phyloP scores from a whole-genome alignment of 2,329 filamentous ascomycete species.

The Penicillium sp. region DNA sequence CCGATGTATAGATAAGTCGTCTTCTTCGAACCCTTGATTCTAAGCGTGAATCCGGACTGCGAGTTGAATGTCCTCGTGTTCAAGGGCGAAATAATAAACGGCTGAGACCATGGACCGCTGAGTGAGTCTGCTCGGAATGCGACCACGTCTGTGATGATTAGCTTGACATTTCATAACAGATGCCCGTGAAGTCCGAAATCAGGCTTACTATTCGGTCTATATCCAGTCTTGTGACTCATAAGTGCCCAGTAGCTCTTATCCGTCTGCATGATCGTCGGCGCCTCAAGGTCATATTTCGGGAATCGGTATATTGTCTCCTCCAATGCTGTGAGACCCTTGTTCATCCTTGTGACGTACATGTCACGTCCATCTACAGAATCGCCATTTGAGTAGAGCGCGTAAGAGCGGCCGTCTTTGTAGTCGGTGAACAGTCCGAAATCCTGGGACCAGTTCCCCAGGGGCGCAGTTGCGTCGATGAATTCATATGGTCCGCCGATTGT shows the following conservation, averaged over 20 bases:
- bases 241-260: conserved; percentile 58
- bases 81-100: conserved; percentile 50
- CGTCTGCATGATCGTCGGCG: conserved; percentile 58
- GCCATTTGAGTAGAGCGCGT: conserved; percentile 59
- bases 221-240: conserved; percentile 63
- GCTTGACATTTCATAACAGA: background rate
- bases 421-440: conserved; percentile 61
- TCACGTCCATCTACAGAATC: conserved; percentile 55
- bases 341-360: conserved; percentile 55
- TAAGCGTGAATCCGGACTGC: conserved; percentile 51
- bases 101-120: conserved; percentile 53
- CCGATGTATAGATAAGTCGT: conserved; percentile 53
- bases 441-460: conserved; percentile 61
- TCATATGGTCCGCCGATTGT: conserved; percentile 53
- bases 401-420: conserved; percentile 54
- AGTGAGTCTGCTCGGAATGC: conserved; percentile 53
- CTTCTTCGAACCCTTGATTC: conserved; percentile 48
- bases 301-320: conserved; percentile 54
- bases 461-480: conserved; percentile 53
- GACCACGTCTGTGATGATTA: conserved; percentile 46
- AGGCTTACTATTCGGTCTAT: conserved; percentile 53
- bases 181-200: accelerated
- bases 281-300: conserved; percentile 59
- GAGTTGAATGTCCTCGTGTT: conserved; percentile 54
- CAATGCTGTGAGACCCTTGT: conserved; percentile 51